Base-by-base conservation (phyloP, 306 rosid genomes). In the Lathyrus tuberosus region DNA sequence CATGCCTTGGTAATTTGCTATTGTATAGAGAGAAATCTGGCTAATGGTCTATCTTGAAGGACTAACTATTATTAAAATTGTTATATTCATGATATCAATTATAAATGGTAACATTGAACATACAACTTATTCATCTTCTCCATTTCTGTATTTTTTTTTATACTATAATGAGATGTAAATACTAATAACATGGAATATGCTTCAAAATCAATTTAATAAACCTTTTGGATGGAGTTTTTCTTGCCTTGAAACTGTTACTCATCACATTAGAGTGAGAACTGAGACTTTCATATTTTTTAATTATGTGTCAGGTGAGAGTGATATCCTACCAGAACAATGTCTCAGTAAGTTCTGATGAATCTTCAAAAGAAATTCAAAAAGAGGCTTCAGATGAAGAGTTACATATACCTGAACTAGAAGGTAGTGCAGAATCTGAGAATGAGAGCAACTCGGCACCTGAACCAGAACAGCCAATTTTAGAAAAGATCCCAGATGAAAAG, bases 341-440 rank as follows among this genome's bases (percentile, higher is more conserved):
- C 64, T 51, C 57, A 38, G 73, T 65, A 71, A 83, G 88, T 79
- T 77, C 87, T 42, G 92, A 94, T 2, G 96, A 88, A 61, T 81
- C 96, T 83, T 80, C 91, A 48, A 86, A 88, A 74, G 98, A 93
- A 86, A 81, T 75, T 59, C 73, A 77, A 17, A 86, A 85, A 80
- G 96, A 85, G 81, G 78, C 59, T 67, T 94, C 88, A 12, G 92
- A 90, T 61, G 96, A 94, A 79, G 97, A 85, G 81, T 72, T 73
- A 5, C 75, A 70, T 60, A 67, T 78, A 67, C 78, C 78, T 79
- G 85, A 74, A 73, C 75, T 73, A 13, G 83, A n/a, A 58, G 69
- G 70, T 52, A 70, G 67, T 54, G 82, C 79, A 31, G 84, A 83
- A 83, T 81, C 70, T 48, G 84, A 84, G 76, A 82, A 80, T 77